Evolutionary conservation across 257 asterid species (phyloP), one percentile per base, ranked within the genome.

Genomic region (Solanum lycopersicoides): DNA sequence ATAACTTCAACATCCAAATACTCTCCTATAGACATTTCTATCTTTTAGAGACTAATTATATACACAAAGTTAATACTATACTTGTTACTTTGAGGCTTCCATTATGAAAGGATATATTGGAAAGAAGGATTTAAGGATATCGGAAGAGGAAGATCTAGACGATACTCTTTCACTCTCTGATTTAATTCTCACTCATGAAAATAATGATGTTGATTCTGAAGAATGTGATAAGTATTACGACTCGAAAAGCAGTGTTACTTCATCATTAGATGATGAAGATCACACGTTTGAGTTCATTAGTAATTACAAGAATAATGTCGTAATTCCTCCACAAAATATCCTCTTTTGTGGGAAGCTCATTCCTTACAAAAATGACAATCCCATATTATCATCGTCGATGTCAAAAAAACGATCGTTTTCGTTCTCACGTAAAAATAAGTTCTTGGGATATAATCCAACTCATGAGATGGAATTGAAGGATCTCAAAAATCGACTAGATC

Each of bases 331-430:
- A 3, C 92, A 93, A 71, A 90, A 87, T 90, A 90, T 94, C 89
- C 71, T 94, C 88, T 95, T 94, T 89, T 93, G 98, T 28, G 98
- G 97, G 4, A 95, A 93, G 44, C 89, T 91, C 80, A 92, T 94
- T 86, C 90, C 95, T 63, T 50, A 47, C 85, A 89, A 72, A 87
- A 84, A 88, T 21, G 23, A n/a, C 1, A n/a, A n/a, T 82, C 91
- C 91, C 41, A 77, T 25, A 4, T 87, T 85, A 21, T 69, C 82
- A 32, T 63, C 86, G 15, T 63, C 84, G 82, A 84, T 4, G n/a
- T 7, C 32, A 15, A 30, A 68, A 23, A 42, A 35, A 44, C 41
- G 82, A 42, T 28, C 74, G 3, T 73, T 3, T 18, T 85, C 45
- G 0, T 56, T 47, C 0, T 12, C 86, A 56, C 39, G 75, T 9